Base-by-base conservation (phyloP, 2,329 filamentous ascomycete genomes). In the Hypoxylon sp. region DNA sequence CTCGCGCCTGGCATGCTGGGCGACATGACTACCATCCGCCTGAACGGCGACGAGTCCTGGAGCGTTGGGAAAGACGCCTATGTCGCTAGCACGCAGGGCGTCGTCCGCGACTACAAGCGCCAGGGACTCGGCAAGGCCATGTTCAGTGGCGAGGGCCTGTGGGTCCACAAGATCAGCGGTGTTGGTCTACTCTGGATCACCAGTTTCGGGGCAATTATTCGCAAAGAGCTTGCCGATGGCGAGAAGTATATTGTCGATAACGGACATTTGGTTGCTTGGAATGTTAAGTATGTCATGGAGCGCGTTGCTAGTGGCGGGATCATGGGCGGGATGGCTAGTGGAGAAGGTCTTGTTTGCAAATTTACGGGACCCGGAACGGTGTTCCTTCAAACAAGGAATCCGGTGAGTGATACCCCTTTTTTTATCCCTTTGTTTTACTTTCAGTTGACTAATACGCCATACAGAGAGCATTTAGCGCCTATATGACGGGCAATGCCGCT, bases 231-330 rank as follows among this genome's bases (percentile, higher is more conserved):
- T 29, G 80, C 79, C 48, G 87, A 90, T 11, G 91, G 91, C 8
- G 95, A 98, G 78, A 92, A 91, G 73, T 98, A 98, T 80, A 93
- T 96, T 72, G 90, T 98, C 62, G 93, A 97, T 75, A 97, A 97
- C 75, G 93, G 93, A 2, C 94, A 98, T 74, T 85, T 98, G 0
- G 94, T 98, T 0, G 95, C 96, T 0, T 99, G 96, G 96, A 98
- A 98, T 78, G 94, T 92, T 77, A 93, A 97, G 76, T 99, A 98
- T 76, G 87, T 93, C 3, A 89, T 99, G 69, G 94, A 98, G 82
- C 90, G 96, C 15, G 92, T 97, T 3, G 91, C 95, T 0, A 96
- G 92, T 2, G 96, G 96, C 1, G 96, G 96, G 39, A 90, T 99
- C 70, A 91, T 99, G n/a, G 95, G 93, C n/a, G 90, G 91, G 8